Evolutionary conservation across 2,329 filamentous ascomycete species (phyloP).

Genomic region (Penicillium sp.): DNA sequence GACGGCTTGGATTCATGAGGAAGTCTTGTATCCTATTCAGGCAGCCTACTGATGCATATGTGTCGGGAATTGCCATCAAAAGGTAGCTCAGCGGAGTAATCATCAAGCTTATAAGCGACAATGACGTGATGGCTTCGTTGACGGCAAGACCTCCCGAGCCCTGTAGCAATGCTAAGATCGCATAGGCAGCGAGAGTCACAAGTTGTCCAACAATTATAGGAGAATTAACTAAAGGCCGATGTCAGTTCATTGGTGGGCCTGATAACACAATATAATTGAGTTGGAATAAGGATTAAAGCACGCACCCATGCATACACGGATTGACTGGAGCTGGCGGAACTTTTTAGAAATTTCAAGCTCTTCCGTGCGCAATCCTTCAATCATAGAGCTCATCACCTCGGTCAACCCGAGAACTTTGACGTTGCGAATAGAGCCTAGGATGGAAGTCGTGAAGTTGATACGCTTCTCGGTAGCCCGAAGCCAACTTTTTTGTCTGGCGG

Average conservation of each 20-base stretch:
- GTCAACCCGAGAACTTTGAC: conserved; percentile 40
- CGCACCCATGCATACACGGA: conserved; percentile 15
- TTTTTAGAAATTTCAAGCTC: conserved; percentile 23
- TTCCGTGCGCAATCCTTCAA: conserved; percentile 17
- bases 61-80: conserved; percentile 34
- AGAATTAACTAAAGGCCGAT: conserved; percentile 9
- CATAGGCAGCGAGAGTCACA: conserved; percentile 18
- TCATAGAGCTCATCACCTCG: conserved; percentile 23
- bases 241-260: not conserved
- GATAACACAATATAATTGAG: not conserved
- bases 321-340: conserved; percentile 16
- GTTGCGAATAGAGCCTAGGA: conserved; percentile 41
- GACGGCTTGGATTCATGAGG: conserved; percentile 19
- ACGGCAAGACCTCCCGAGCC: conserved; percentile 29
- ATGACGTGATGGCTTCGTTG: conserved; percentile 37
- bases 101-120: conserved; percentile 39
- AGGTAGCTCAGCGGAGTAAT: conserved; percentile 37
- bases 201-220: conserved; percentile 13
- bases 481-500: conserved; percentile 36
- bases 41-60: conserved; percentile 38
- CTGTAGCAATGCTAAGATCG: conserved; percentile 11
- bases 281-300: not conserved
- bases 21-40: conserved; percentile 33
- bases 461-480: conserved; percentile 42
- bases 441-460: conserved; percentile 39